Evolutionary conservation across 768 basidiomycete genomes (phyloP).

Genomic region (Macrolepiota dolichaula): DNA sequence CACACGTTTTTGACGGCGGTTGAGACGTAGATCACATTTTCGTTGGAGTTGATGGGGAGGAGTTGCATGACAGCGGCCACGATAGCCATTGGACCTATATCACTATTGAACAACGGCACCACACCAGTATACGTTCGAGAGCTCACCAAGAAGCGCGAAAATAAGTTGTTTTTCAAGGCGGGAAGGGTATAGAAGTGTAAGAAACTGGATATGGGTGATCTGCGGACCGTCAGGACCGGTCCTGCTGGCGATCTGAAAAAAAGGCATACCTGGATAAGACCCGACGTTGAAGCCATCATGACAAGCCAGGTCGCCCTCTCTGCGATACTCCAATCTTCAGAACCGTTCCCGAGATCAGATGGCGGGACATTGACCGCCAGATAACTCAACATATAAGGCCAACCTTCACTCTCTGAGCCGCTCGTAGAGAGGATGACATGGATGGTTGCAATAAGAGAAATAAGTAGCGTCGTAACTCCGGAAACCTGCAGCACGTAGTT

Average conservation of each 20-base stretch:
- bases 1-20: conserved; percentile 87
- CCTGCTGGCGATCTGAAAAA: neutral
- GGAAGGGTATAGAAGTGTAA: conserved; percentile 93
- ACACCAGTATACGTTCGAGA: neutral
- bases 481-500: conserved; percentile 91
- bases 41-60: conserved; percentile 55
- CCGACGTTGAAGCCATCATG: conserved; percentile 83
- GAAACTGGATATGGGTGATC: conserved; percentile 97
- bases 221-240: conserved; percentile 25
- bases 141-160: conserved; percentile 73
- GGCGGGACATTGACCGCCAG: conserved; percentile 79
- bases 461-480: conserved; percentile 76
- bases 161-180: conserved; percentile 84
- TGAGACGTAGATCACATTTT: conserved; percentile 48
- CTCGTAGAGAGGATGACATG: conserved; percentile 66
- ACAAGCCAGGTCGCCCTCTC: conserved; percentile 79
- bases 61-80: conserved; percentile 83
- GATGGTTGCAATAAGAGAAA: conserved; percentile 74
- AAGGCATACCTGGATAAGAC: conserved; percentile 75
- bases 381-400: conserved; percentile 97
- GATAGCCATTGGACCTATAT: conserved; percentile 76
- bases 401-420: conserved; percentile 59
- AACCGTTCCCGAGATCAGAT: conserved; percentile 26
- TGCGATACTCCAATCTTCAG: conserved; percentile 53
- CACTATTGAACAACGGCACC: neutral